Base-by-base conservation (phyloP, 1,284 basidiomycete species). In the Cryptococcus wingfieldii region DNA sequence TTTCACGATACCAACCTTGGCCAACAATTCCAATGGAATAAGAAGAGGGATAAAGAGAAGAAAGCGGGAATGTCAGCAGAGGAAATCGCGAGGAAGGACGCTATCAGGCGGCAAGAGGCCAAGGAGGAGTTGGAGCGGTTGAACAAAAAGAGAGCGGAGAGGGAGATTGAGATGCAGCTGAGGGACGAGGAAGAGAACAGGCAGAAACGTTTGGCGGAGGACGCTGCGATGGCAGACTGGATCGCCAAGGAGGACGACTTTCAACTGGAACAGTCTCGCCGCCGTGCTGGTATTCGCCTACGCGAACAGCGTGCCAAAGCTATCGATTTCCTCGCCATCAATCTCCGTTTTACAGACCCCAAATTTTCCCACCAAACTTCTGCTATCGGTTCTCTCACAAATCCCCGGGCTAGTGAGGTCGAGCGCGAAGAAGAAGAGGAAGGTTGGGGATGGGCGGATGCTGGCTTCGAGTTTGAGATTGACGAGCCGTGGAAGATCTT, bases 401-500 rank as follows among this genome's bases (percentile, higher is more conserved):
- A 57, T 39, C 66, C 68, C 2, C 56, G 62, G 23, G 60, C 56
- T 23, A 64, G 61, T 3, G 71, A 75, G 54, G 61, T 65, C 19
- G 68, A 66, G 54, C 56, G 81, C 47, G 78, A 81, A 5, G 83
- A 86, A 16, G 83, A 86, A 28, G 87, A 89, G 8, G 87, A 88
- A 27, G 83, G 83, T 13, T 79, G 81, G 54, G 83, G 79, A 3
- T 79, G 84, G 57, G 86, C 89, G 38, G 87, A 91, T 59, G 85
- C 88, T 43, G 91, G 91, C 13, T 82, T 98, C 50, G 96, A 98
- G 77, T 96, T 98, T 67, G 96, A 98, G 77, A 83, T 98, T 47
- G 94, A 98, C 65, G 96, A 98, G 75, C 96, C 96, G 0, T 97
- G 97, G 78, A 88, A 88, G 64, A 97, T 98, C 63, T 88, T 98